Percentiles rank a stretch among this genome's conserved stretches.
phyloP scores from a whole-genome alignment of 192 early-diverging fungal genomes.

The Entophlyctis luteolus region DNA sequence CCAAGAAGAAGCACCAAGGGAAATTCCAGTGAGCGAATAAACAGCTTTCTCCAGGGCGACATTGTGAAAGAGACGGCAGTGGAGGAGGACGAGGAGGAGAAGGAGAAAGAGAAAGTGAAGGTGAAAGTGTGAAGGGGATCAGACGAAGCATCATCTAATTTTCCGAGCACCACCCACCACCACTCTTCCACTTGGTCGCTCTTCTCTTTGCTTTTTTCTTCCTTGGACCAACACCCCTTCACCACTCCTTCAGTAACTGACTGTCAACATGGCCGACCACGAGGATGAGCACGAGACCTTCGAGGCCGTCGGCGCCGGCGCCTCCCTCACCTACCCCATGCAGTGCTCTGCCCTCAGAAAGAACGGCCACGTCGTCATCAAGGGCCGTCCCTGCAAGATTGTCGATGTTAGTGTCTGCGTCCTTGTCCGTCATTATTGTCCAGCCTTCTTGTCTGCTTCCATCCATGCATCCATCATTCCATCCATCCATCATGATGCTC shows the following conservation, averaged over 20 bases:
- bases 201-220: not conserved
- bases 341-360: constrained; percentile 98
- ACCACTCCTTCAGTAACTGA: not conserved
- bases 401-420: constrained; percentile 67
- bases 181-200: not conserved
- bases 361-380: constrained; percentile 96
- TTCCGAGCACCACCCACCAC: too few species aligned
- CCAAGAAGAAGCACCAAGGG: too few species aligned
- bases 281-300: constrained; percentile 28
- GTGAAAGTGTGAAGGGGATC: too few species aligned
- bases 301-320: constrained; percentile 69
- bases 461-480: too few species aligned
- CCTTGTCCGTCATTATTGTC: not conserved
- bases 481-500: not conserved
- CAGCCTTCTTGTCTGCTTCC: not conserved
- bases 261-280: constrained; percentile 17
- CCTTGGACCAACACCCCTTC: not conserved
- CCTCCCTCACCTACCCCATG: constrained; percentile 92
- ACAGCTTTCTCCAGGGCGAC: too few species aligned
- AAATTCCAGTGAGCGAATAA: too few species aligned
- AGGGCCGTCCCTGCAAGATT: constrained; percentile 99
- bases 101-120: too few species aligned
- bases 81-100: too few species aligned
- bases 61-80: too few species aligned
- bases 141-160: too few species aligned